Evolutionary conservation across 2,329 filamentous ascomycete genomes (phyloP), one percentile per base, ranked within the genome.

Genomic region (Cytospora chrysosperma): DNA sequence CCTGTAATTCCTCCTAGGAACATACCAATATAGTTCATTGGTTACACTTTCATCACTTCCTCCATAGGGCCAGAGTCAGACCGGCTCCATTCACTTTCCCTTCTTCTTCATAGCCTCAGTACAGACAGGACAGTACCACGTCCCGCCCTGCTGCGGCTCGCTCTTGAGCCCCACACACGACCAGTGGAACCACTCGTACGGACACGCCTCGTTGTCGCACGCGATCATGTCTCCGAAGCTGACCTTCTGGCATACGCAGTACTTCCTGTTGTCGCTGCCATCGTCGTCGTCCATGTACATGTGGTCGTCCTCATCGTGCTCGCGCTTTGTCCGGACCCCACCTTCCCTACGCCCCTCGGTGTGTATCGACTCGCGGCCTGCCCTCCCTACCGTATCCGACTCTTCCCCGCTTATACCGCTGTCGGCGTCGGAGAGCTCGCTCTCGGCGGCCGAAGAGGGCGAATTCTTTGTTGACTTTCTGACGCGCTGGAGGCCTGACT

Each of bases 111-210:
- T 77, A 69, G 79, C 82, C 67, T 84, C 81, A 19, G 79, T 81
- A 67, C 87, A 90, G 7, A 82, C 78, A 2, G 87, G 86, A 69
- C 87, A 90, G 72, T 84, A 89, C 87, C 87, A 90, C 27, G 81
- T 87, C 34, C 87, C 87, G 28, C 61, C 64, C 49, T 63, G 59
- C 62, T 84, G 85, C 9, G 87, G 87, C 72, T 89, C 87, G 69
- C 83, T 88, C 75, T 87, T 88, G 34, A 90, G 79, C 24, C 86
- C 85, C 56, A 90, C 87, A 70, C 87, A 90, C 51, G 81, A 87
- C 89, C 91, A 95, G 77, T 95, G 91, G 75, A 95, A 95, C 91
- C 91, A 95, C 77, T 95, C 91, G 72, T 86, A 91, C 54, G 88
- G 87, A 75, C 91, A 95, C 68, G 88, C 83, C 63, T 90, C 87